These are phyloP conservation scores for Musa beccarii DNA, from an alignment of 176 grass and related monocot species.

Conservation along the genomic window DNA sequence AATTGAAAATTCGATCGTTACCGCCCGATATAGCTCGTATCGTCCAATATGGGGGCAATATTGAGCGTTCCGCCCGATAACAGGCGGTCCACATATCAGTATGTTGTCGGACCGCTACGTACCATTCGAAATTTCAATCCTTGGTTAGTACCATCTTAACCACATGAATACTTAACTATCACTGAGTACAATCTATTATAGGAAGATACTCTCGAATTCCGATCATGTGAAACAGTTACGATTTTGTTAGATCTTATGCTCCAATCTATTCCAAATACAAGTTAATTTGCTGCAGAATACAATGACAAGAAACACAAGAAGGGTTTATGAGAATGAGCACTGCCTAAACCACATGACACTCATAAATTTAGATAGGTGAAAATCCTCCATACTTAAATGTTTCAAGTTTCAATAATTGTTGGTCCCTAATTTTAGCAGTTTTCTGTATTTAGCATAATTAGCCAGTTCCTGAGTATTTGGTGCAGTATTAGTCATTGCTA, in stretches of 20 bases:
- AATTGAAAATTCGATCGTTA: no score
- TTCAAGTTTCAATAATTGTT: neutral
- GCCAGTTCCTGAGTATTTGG: no score
- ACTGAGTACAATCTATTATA: neutral
- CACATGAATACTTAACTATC: conserved; percentile 4
- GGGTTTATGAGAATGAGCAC: neutral
- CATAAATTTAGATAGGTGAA: neutral
- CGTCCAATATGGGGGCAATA: no score
- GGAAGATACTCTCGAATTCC: conserved; percentile 69
- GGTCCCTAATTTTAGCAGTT: neutral
- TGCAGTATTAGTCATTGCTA: no score
- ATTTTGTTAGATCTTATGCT: conserved; percentile 83
- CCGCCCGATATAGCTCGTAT: no score
- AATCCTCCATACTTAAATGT: neutral
- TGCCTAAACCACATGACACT: neutral
- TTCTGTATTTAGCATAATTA: neutral
- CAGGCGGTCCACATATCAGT: no score
- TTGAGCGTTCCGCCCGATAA: no score
- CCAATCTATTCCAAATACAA: conserved; percentile 96
- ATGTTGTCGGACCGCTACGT: no score
- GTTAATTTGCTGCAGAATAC: conserved; percentile 72
- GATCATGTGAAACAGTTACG: conserved; percentile 94
- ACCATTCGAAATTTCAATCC: no score
- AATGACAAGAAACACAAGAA: conserved; percentile 14
- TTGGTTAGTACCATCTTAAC: neutral